phyloP scores from a whole-genome alignment of 78 protist genomes.

The Diacronema lutheri region DNA sequence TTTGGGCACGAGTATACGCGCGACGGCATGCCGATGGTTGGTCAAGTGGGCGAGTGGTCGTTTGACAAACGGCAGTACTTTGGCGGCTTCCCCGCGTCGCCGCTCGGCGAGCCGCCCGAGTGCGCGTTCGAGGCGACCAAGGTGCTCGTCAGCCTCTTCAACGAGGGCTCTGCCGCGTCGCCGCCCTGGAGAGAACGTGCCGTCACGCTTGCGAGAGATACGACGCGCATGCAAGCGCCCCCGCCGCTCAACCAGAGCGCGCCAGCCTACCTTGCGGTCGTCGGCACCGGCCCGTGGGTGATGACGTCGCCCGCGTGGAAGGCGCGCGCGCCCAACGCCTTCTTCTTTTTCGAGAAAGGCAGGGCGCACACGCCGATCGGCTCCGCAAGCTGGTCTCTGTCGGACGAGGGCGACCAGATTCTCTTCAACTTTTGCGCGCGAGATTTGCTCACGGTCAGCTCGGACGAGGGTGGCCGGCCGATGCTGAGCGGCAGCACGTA shows the following conservation, averaged over 20 bases:
- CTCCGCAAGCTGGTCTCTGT: no score
- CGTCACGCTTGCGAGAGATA: neutral
- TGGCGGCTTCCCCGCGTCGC: neutral
- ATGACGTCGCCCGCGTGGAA: neutral
- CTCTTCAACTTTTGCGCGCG: neutral
- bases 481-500: neutral
- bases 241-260: neutral
- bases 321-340: neutral
- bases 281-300: neutral
- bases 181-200: neutral
- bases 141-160: neutral
- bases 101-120: neutral
- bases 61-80: slow-evolving; percentile 6
- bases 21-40: neutral
- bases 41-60: neutral
- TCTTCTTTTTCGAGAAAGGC: neutral
- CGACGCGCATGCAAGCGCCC: neutral
- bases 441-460: neutral
- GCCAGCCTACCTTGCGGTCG: neutral
- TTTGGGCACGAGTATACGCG: neutral
- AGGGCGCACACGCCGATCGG: no score
- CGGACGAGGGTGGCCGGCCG: neutral
- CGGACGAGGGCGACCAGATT: no score
- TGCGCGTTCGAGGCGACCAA: neutral
- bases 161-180: neutral